These are phyloP conservation scores for Syzygium jambos DNA, from an alignment of 345 rosid genomes.

Conservation along the genomic window DNA sequence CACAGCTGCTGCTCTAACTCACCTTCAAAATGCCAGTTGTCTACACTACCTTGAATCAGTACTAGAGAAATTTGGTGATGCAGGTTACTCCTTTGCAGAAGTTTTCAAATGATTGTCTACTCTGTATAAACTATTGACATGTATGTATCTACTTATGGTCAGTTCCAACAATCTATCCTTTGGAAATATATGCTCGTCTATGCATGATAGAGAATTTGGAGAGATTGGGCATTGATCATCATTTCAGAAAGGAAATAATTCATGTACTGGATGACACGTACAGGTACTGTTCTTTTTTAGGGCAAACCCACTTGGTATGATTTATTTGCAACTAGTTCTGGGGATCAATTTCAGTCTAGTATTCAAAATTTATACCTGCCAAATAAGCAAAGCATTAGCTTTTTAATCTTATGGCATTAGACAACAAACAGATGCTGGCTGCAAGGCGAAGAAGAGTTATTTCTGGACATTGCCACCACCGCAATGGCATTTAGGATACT, in stretches of 20 bases:
- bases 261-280: constrained; percentile 45
- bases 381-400: neutral
- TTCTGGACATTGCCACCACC: constrained; percentile 44
- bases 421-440: constrained; percentile 55
- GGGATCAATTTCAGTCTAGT: neutral
- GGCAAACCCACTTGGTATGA: neutral
- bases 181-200: constrained; percentile 46
- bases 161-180: constrained; percentile 80
- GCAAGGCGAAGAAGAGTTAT: constrained; percentile 64
- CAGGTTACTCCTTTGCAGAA: constrained; percentile 29
- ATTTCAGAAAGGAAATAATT: constrained; percentile 54
- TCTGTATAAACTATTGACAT: neutral
- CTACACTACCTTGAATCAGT: constrained; percentile 47
- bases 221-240: constrained; percentile 59
- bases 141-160: constrained; percentile 15
- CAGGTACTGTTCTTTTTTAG: constrained; percentile 28
- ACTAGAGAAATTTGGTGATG: constrained; percentile 54
- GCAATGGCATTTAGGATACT: constrained; percentile 77
- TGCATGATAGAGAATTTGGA: constrained; percentile 46
- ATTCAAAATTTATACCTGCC: neutral
- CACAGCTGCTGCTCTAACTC: constrained; percentile 68
- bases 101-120: neutral
- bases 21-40: constrained; percentile 43
- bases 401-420: constrained; percentile 5
- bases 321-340: neutral